A percentile compares a stretch with the other conserved stretches of the same genome.
These are phyloP conservation scores for Ilyonectria mors-panacis DNA, from an alignment of 2,329 filamentous ascomycete genomes.

Conservation along the genomic window DNA sequence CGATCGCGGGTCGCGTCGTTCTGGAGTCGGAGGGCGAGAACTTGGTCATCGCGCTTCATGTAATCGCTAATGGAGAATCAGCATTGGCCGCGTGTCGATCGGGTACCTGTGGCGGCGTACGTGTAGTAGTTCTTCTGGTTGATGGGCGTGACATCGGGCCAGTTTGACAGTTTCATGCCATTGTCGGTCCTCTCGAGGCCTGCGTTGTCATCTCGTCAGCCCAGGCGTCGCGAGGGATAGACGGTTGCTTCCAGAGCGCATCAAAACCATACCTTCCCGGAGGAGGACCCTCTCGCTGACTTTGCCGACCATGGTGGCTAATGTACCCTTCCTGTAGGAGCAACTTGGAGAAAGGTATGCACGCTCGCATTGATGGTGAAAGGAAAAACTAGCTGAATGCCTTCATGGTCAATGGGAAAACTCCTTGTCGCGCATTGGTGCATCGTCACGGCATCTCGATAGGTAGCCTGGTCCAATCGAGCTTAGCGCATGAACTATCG, in stretches of 20 bases:
- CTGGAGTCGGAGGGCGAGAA: conserved; percentile 89
- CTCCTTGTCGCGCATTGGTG: conserved; percentile 45
- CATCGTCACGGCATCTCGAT: conserved; percentile 35
- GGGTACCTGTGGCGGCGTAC: conserved; percentile 63
- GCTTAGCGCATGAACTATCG: conserved; percentile 31
- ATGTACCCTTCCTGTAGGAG: conserved; percentile 33
- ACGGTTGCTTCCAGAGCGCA: conserved; percentile 20
- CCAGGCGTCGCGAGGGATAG: conserved; percentile 34
- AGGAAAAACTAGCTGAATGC: conserved; percentile 34
- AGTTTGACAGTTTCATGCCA: conserved; percentile 95
- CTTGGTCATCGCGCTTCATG: conserved; percentile 97
- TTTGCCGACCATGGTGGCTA: conserved; percentile 71
- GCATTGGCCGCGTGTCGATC: conserved; percentile 14
- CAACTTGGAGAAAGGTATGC: conserved; percentile 30
- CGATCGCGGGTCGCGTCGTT: conserved; percentile 88
- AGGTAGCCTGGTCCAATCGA: conserved; percentile 31
- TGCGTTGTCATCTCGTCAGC: conserved; percentile 57
- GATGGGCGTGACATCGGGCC: conserved; percentile 93
- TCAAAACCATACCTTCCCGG: conserved; percentile 65
- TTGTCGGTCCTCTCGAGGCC: conserved; percentile 97
- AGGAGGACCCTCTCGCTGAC: conserved; percentile 76
- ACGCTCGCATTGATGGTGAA: conserved; percentile 43
- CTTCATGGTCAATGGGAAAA: conserved; percentile 46
- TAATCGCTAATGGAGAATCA: conserved; percentile 78
- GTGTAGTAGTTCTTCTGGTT: conserved; percentile 99